Conservation (phyloP, 805 yeast genomes). For the Candida pseudoglaebosa region DNA sequence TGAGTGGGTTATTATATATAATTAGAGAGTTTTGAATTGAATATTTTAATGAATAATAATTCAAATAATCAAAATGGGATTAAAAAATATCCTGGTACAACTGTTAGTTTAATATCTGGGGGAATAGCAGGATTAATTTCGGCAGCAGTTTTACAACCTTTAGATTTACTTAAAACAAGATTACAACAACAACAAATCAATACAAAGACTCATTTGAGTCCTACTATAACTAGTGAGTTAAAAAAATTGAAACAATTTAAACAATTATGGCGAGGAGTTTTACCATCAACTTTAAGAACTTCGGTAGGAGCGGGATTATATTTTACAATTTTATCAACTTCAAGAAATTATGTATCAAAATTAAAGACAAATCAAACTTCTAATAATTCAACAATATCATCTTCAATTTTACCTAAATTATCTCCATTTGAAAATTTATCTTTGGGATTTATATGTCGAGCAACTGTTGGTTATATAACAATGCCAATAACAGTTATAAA, state of each 20-base stretch:
- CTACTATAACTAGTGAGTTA: slow-evolving; percentile 39
- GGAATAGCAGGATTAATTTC: slow-evolving; percentile 82
- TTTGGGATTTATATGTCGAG: slow-evolving; percentile 77
- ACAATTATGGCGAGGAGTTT: slow-evolving; percentile 88
- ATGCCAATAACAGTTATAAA: slow-evolving; percentile 95
- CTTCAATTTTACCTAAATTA: slow-evolving; percentile 58
- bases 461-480: slow-evolving; percentile 76
- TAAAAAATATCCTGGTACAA: slow-evolving; percentile 11
- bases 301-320: slow-evolving; percentile 89
- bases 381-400: background rate
- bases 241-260: slow-evolving; percentile 35
- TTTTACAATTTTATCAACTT: slow-evolving; percentile 62
- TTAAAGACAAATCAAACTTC: slow-evolving; percentile 9
- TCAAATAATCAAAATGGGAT: background rate
- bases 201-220: slow-evolving; percentile 16
- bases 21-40: too few species aligned
- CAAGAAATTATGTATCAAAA: slow-evolving; percentile 50
- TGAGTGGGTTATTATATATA: background rate
- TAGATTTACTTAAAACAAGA: slow-evolving; percentile 84
- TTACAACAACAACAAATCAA: slow-evolving; percentile 47
- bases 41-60: too few species aligned
- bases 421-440: slow-evolving; percentile 63
- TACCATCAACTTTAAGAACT: slow-evolving; percentile 87
- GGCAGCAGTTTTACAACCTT: slow-evolving; percentile 77
- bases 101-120: slow-evolving; percentile 70